Percentiles rank a stretch among this genome's conserved stretches.
phyloP scores from a whole-genome alignment of 176 grass and related monocot genomes.

The Raddia guianensis region DNA sequence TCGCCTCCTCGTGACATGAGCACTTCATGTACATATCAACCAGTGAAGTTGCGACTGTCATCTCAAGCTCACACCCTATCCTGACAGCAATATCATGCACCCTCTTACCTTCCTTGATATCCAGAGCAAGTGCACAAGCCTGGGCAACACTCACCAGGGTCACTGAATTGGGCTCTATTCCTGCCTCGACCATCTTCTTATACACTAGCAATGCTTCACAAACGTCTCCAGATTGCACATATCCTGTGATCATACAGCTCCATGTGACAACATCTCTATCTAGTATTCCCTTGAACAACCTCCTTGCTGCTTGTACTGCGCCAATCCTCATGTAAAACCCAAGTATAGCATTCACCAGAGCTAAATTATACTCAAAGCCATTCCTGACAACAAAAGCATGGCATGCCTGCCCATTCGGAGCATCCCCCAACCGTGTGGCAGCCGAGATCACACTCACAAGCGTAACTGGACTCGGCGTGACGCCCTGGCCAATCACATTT shows the following conservation, averaged over 20 bases:
- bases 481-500: constrained; percentile 36
- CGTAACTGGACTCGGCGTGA: constrained; percentile 52
- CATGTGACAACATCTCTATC: constrained; percentile 62
- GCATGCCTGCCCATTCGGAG: constrained; percentile 45
- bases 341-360: constrained; percentile 55
- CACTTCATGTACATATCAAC: constrained; percentile 90
- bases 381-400: constrained; percentile 60
- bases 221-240: constrained; percentile 45
- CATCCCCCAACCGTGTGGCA: constrained; percentile 41
- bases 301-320: constrained; percentile 31
- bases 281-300: constrained; percentile 45
- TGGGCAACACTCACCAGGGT: constrained; percentile 62
- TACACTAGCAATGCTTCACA: constrained; percentile 47
- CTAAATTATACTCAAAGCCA: constrained; percentile 44
- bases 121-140: constrained; percentile 52
- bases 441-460: constrained; percentile 69
- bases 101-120: constrained; percentile 55
- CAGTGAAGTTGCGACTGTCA: constrained; percentile 60
- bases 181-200: constrained; percentile 53
- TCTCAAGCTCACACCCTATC: constrained; percentile 58
- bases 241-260: constrained; percentile 66
- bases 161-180: constrained; percentile 51
- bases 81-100: constrained; percentile 43
- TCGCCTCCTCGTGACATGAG: constrained; percentile 50
- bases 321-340: constrained; percentile 57